phyloP scores from a whole-genome alignment of 768 basidiomycete genomes.

The Pilatotrama ljubarskyi region DNA sequence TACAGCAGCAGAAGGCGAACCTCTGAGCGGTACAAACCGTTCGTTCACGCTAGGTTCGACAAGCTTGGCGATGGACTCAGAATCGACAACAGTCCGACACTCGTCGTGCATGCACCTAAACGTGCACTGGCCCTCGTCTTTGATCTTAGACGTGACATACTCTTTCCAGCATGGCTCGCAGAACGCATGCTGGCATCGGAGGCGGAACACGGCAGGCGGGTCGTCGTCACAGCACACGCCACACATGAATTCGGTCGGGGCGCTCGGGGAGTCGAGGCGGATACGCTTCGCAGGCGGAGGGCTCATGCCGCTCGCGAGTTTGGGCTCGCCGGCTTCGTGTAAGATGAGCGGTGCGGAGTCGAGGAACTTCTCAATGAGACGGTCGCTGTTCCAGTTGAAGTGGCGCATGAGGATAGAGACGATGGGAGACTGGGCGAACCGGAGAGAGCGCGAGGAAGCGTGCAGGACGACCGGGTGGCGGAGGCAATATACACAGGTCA shows the following conservation, averaged over 20 bases:
- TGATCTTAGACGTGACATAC: slow-evolving; percentile 77
- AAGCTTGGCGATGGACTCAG: slow-evolving; percentile 56
- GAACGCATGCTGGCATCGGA: slow-evolving; percentile 83
- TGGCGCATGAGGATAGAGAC: slow-evolving; percentile 81
- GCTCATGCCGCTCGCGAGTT: slow-evolving; percentile 29
- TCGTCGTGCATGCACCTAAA: slow-evolving; percentile 82
- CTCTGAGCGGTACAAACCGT: slow-evolving; percentile 2
- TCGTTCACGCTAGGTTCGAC: slow-evolving; percentile 41
- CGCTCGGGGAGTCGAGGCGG: slow-evolving; percentile 25
- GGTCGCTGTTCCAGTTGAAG: slow-evolving; percentile 94
- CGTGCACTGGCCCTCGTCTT: slow-evolving; percentile 71
- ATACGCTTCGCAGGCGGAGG: slow-evolving; percentile 29
- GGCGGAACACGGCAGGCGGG: slow-evolving; percentile 56
- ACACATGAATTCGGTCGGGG: slow-evolving; percentile 66
- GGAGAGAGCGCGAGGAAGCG: background rate
- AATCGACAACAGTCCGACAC: slow-evolving; percentile 64
- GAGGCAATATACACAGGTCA: slow-evolving; percentile 1
- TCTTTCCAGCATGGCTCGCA: slow-evolving; percentile 83
- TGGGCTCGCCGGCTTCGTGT: slow-evolving; percentile 33
- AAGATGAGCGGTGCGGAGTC: slow-evolving; percentile 81
- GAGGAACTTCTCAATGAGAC: slow-evolving; percentile 94
- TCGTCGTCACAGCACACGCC: slow-evolving; percentile 83
- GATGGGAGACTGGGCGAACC: slow-evolving; percentile 51
- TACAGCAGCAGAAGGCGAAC: background rate
- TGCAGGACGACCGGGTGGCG: background rate